These are phyloP conservation scores for Pichia paraexigua DNA, from an alignment of 805 yeast genomes.

Conservation along the genomic window DNA sequence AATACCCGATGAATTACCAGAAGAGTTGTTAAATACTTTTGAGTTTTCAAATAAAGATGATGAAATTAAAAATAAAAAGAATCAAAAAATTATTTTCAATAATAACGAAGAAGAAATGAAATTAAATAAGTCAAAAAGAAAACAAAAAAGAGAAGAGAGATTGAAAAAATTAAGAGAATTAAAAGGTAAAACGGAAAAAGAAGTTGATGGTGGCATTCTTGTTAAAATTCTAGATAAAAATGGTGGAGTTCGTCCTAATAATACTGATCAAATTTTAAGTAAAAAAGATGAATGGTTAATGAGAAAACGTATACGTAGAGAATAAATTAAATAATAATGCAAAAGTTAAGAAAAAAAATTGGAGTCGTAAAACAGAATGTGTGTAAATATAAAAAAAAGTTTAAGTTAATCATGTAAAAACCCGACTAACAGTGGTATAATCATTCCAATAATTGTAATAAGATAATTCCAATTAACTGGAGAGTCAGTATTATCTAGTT, in stretches of 20 bases:
- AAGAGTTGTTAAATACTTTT: slow-evolving; percentile 29
- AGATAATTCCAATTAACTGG: slow-evolving; percentile 10
- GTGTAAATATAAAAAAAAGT: not conserved
- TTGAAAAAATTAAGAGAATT: slow-evolving; percentile 26
- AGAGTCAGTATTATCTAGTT: not conserved
- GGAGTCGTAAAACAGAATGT: not conserved
- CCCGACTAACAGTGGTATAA: slow-evolving; percentile 21
- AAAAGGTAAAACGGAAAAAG: slow-evolving; percentile 21
- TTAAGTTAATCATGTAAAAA: slow-evolving; percentile 15
- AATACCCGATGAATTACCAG: slow-evolving; percentile 33
- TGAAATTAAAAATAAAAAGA: slow-evolving; percentile 8
- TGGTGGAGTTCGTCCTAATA: not conserved
- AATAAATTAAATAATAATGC: not conserved
- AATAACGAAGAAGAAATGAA: slow-evolving; percentile 24
- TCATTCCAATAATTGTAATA: slow-evolving; percentile 23
- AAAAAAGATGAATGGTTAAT: slow-evolving; percentile 23
- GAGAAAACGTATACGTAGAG: slow-evolving; percentile 20
- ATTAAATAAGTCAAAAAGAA: slow-evolving; percentile 15
- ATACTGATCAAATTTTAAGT: slow-evolving; percentile 8
- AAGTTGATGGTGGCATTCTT: slow-evolving; percentile 34
- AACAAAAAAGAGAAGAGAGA: slow-evolving; percentile 11
- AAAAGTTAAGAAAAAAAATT: not conserved
- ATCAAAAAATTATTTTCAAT: slow-evolving; percentile 10
- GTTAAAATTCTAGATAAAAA: slow-evolving; percentile 23
- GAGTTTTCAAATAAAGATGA: slow-evolving; percentile 13